Evolutionary conservation across 352 stramenopile genomes (phyloP), one percentile per base, ranked within the genome.

Genomic region (Phytophthora syringae): DNA sequence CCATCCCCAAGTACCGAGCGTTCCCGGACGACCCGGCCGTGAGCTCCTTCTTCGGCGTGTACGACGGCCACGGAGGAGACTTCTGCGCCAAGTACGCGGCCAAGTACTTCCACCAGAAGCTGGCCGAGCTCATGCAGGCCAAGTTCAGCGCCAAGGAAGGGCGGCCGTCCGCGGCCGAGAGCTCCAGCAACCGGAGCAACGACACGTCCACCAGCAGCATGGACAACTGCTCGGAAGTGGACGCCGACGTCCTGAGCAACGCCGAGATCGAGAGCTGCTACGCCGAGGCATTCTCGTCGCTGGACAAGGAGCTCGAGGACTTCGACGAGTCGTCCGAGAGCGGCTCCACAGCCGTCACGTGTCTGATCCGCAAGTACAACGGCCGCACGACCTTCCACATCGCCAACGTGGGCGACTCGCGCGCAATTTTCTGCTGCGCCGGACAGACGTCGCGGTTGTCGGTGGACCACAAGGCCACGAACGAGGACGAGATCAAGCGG

Each of bases 1-100:
- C 82, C 24, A 88, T 92, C 58, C 82, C 82, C 22, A 80, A 82
- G 53, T 90, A 86, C 54, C 74, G 62, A 48, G 78, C 72, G n/a
- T 88, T 89, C 30, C 60, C 73, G 32, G 73, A 76, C 34, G 83
- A 92, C 52, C 75, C 78, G 1, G 82, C 80, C n/a, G 72, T 80
- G 47, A 87, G 76, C 59, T 88, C 70, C 44, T 94, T 95, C 72
- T 95, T 93, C 63, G 87, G 76, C 20, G 84, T 95, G 3, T 95
- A 90, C 37, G 87, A 95, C 60, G 87, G 87, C 28, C 87, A 95
- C 54, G 87, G 86, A 44, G 84, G 87, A 12, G 81, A 76, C 49
- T 93, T 94, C 60, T 92, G 85, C 48, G 82, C 87, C 48, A 90
- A 91, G 54, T 94, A 93, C 64, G 83, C 82, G 22, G 82, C 84